Conservation (phyloP, 2,329 filamentous ascomycete genomes). For the Colletotrichum abscissum region DNA sequence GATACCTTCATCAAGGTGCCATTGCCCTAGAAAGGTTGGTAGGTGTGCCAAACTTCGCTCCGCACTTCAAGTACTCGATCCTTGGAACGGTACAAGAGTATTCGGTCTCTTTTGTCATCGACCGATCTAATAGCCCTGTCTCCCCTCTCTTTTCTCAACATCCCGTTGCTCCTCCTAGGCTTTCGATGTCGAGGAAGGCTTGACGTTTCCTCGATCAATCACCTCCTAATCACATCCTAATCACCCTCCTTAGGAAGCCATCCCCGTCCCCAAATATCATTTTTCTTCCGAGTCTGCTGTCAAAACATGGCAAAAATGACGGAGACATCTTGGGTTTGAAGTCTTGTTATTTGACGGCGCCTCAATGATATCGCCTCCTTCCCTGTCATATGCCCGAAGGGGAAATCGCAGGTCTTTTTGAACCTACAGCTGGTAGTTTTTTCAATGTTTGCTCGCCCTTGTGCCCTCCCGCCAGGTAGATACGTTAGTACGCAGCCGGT, state of each 20-base stretch:
- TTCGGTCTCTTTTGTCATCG: not conserved
- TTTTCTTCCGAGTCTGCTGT: not conserved
- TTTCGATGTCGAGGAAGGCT: not conserved
- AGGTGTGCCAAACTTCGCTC: not conserved
- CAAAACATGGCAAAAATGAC: not conserved
- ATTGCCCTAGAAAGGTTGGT: not conserved
- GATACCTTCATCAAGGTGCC: not conserved
- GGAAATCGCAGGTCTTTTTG: not conserved
- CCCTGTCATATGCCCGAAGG: not conserved
- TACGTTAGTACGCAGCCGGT: not conserved
- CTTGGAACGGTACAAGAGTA: not conserved
- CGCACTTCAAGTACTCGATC: not conserved
- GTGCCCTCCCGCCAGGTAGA: not conserved
- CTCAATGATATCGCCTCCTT: not conserved
- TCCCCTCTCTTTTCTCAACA: not conserved
- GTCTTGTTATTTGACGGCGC: not conserved
- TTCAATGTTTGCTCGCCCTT: not conserved
- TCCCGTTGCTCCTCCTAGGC: not conserved
- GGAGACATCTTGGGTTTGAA: not conserved
- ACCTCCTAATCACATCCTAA: not conserved
- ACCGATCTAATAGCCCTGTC: not conserved
- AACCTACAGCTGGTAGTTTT: not conserved
- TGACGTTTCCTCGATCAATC: not conserved
- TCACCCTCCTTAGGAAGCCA: not conserved
- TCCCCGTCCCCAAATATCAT: not conserved